These are phyloP conservation scores for Diaporthe longicolla DNA, from an alignment of 2,329 filamentous ascomycete species.

Conservation along the genomic window DNA sequence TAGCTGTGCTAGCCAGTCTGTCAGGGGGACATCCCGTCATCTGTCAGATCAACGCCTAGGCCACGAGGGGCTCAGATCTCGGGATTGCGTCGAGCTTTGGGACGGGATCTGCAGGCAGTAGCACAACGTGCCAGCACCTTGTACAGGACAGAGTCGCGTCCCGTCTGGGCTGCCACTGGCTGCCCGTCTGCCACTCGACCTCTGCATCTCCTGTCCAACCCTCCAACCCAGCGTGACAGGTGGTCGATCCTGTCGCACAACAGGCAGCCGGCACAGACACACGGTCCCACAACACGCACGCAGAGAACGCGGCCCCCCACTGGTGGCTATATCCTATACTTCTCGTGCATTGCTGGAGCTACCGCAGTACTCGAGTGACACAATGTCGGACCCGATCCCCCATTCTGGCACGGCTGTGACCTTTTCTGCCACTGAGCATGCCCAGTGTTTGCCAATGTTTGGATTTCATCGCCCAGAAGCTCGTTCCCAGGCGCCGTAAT, in stretches of 20 bases:
- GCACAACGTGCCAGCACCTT: neutral
- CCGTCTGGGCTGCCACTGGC: neutral
- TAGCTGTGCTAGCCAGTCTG: neutral
- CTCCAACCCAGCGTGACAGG: neutral
- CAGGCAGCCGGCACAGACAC: slow-evolving; percentile 4
- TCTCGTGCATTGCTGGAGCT: neutral
- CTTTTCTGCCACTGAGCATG: neutral
- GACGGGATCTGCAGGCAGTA: neutral
- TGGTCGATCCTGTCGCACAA: slow-evolving; percentile 14
- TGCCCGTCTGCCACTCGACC: neutral
- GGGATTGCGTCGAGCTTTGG: slow-evolving; percentile 8
- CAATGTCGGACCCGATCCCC: neutral
- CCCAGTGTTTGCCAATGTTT: neutral
- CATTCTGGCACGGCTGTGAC: neutral
- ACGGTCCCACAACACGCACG: neutral
- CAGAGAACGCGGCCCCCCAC: slow-evolving; percentile 7
- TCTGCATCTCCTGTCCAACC: neutral
- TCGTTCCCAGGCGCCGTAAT: neutral
- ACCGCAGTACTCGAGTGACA: neutral
- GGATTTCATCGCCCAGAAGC: neutral
- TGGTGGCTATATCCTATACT: neutral
- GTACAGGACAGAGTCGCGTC: neutral
- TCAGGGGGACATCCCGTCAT: slow-evolving; percentile 23
- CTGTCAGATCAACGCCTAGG: slow-evolving; percentile 21
- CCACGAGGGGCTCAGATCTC: slow-evolving; percentile 22